These are phyloP conservation scores for Pythium dissimile DNA, from an alignment of 352 stramenopile genomes.

Conservation along the genomic window DNA sequence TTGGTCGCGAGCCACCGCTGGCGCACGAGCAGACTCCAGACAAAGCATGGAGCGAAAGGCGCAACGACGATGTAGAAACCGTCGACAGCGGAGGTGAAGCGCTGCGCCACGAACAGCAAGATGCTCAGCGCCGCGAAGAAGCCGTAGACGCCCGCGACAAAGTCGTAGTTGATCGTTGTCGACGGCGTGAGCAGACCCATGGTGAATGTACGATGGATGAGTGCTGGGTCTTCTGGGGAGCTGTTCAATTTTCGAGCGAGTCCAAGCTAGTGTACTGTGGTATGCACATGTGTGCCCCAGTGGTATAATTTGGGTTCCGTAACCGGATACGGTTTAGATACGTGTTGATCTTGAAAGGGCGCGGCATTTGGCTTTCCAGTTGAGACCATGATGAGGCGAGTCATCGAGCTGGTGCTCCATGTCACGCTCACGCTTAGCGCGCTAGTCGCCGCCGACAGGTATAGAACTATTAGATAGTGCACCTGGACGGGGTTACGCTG, in stretches of 20 bases:
- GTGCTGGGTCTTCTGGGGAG: neutral
- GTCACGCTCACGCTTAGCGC: neutral
- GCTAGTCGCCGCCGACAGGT: neutral
- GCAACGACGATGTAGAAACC: slow-evolving; percentile 84
- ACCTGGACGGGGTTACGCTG: neutral
- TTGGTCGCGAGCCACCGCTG: slow-evolving; percentile 55
- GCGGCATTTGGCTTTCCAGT: neutral
- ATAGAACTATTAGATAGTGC: neutral
- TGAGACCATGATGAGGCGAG: neutral
- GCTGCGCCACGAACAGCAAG: slow-evolving; percentile 56
- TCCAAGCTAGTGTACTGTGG: neutral
- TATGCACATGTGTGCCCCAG: neutral
- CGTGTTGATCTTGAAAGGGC: slow-evolving; percentile 6
- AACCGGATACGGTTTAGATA: neutral
- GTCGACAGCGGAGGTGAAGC: slow-evolving; percentile 62
- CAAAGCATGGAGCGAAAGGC: slow-evolving; percentile 77
- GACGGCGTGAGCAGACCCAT: slow-evolving; percentile 59
- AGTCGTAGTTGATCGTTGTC: slow-evolving; percentile 89
- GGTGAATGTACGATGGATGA: neutral
- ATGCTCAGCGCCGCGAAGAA: slow-evolving; percentile 58
- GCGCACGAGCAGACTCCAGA: slow-evolving; percentile 83
- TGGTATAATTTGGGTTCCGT: neutral
- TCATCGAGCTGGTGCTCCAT: neutral
- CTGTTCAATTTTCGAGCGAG: slow-evolving; percentile 1
- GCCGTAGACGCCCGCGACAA: slow-evolving; percentile 75